Base-by-base conservation (phyloP, 2,329 filamentous ascomycete species). In the Dryadomyces quercus-mongolicae region DNA sequence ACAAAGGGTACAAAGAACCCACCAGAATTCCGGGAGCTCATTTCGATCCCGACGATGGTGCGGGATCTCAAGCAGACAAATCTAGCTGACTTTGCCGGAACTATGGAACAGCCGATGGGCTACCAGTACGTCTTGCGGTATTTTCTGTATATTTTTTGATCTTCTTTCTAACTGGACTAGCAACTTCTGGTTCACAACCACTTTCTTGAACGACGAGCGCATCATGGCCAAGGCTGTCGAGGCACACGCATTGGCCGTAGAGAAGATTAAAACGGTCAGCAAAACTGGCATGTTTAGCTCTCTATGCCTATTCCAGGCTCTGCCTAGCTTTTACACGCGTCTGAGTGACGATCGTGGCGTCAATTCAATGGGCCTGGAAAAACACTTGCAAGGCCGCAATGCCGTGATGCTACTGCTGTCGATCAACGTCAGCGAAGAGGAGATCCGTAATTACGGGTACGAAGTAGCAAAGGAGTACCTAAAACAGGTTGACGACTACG, bases 141-240 rank as follows among this genome's bases (percentile, higher is more conserved):
- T 31, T n/a, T 4, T 44, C n/a, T n/a, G n/a, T n/a, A n/a, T n/a
- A n/a, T 15, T 22, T 40, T 5, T 43, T 51, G 9, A 5, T 31
- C n/a, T 44, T 51, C 12, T 18, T 18, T 51, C 18, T 51, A n/a
- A 25, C 38, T 0, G 8, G 13, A 10, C n/a, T 22, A 51, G 49
- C 44, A 65, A 67, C 47, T 61, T 62, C 1, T 72, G 70, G 69
- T 69, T 67, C 58, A 68, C 68, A 0, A 54, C 62, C 9, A 60
- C 64, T 0, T 65, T 70, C 57, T 66, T 68, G 51, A 71, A 70
- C 54, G 65, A 70, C 49, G 60, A 63, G 0, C 62, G 62, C 21
- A 62, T 70, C 6, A 60, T 72, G 18, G 55, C 60, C 31, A 67
- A 68, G 46, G 65, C 66, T 6, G 60, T 62, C 1, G 61, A 66